phyloP scores from a whole-genome alignment of 2,329 filamentous ascomycete species.

The Lachnum nothofagi region DNA sequence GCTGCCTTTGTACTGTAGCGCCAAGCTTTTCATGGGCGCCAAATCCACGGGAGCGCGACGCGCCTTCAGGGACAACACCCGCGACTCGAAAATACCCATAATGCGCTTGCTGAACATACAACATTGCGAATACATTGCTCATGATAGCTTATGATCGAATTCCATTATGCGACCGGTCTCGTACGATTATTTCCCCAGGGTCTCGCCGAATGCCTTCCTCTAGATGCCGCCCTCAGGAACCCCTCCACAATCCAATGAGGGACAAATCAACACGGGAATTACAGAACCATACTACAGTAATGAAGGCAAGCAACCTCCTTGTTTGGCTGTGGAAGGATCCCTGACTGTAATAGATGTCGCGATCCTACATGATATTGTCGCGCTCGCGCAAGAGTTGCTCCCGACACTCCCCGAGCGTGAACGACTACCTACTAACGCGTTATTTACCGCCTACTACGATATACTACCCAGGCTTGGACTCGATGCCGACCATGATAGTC shows the following conservation, averaged over 20 bases:
- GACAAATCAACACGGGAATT: conserved; percentile 13
- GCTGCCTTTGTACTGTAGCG: not conserved
- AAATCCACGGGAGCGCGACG: not conserved
- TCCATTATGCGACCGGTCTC: conserved; percentile 20
- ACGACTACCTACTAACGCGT: conserved; percentile 65
- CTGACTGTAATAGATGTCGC: conserved; percentile 59
- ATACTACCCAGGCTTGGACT: conserved; percentile 67
- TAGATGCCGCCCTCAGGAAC: conserved; percentile 28
- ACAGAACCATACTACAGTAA: conserved; percentile 52
- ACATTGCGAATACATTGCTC: conserved; percentile 6
- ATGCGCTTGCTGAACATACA: conserved; percentile 10
- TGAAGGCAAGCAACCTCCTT: conserved; percentile 43
- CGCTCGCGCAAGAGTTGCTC: conserved; percentile 61
- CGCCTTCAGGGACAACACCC: not conserved
- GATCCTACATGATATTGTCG: conserved; percentile 71
- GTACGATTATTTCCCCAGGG: conserved; percentile 4
- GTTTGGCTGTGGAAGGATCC: not conserved
- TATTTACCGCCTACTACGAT: conserved; percentile 76
- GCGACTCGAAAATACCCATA: not conserved
- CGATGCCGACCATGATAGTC: conserved; percentile 67
- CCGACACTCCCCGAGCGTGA: conserved; percentile 53
- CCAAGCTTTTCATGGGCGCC: not conserved
- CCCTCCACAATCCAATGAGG: conserved; percentile 24
- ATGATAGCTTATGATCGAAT: conserved; percentile 7
- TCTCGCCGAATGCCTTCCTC: conserved; percentile 29